These are phyloP conservation scores for Pestalotiopsis sp. DNA, from an alignment of 2,329 filamentous ascomycete genomes.

Conservation along the genomic window DNA sequence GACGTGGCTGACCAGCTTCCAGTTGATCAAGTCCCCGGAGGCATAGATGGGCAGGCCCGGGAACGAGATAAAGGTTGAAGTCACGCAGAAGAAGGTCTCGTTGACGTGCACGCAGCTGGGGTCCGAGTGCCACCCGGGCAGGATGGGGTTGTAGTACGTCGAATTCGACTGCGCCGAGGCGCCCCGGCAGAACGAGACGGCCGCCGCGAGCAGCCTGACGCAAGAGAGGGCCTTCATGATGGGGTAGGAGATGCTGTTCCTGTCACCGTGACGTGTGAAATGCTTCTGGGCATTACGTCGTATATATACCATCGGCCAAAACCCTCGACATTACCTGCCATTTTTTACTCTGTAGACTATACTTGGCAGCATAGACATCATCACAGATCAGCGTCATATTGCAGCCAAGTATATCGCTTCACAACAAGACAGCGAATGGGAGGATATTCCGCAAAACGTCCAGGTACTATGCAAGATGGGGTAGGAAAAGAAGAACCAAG, in stretches of 20 bases:
- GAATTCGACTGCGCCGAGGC: conserved; percentile 10
- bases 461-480: background rate
- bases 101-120: conserved; percentile 31
- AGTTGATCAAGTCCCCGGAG: conserved; percentile 34
- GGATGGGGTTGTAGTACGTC: conserved; percentile 28
- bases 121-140: conserved; percentile 35
- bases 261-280: background rate
- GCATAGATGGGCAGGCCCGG: conserved; percentile 48
- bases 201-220: background rate
- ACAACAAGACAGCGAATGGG: background rate
- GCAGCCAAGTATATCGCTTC: background rate
- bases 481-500: background rate
- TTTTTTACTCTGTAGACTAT: too few relatives aligned
- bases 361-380: background rate
- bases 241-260: background rate
- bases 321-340: too few relatives aligned
- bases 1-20: conserved; percentile 29
- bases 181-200: background rate
- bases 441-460: background rate
- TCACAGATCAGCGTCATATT: background rate
- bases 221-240: background rate
- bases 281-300: too few relatives aligned
- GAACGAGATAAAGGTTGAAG: conserved; percentile 63
- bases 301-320: too few relatives aligned
- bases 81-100: conserved; percentile 41